Evolutionary conservation across 768 basidiomycete species (phyloP), one percentile per base, ranked within the genome.

Genomic region (Mycena epipterygia): DNA sequence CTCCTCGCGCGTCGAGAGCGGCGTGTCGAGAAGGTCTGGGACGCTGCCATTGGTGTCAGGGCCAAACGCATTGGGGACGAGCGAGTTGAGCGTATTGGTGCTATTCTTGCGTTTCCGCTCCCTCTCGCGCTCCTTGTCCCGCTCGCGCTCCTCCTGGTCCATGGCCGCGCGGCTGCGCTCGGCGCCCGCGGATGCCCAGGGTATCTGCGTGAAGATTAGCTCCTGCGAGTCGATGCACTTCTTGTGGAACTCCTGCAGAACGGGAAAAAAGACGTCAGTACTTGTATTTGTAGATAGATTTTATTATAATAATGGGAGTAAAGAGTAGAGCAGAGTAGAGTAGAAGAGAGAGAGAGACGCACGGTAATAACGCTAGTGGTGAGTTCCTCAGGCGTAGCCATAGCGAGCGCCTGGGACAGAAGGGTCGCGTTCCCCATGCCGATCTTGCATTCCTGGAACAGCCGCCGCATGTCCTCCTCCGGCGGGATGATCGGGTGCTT

Each of bases 161-260:
- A 60, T 66, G 16, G 53, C 52, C 11, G 16, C 72, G 12, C 72
- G 57, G 23, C 68, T 70, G 44, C 89, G 89, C 73, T 93, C 92
- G 1, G 95, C 95, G 17, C 91, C 89, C 1, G 95, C 91, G 25
- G 90, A 88, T 5, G 96, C 96, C 96, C 96, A 97, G 9, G 93
- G 90, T 74, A 98, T 96, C 80, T 97, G 96, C 14, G 92, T 90
- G 72, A 85, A 91, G 30, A 97, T 89, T 14, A 96, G 87, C 69
- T 96, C 95, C 79, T 95, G 95, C 3, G 94, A 95, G 4, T 88
- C 85, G 33, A 89, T 87, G 77, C 95, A 96, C 76, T 94, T 94
- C 19, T 79, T 75, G 74, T 94, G 89, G 76, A 96, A 96, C 81
- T 97, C 96, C 95, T 97, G 77, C 1, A 62, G 4, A n/a, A 71